Base-by-base conservation (phyloP, 2,329 filamentous ascomycete species). In the Nakataea oryzae region DNA sequence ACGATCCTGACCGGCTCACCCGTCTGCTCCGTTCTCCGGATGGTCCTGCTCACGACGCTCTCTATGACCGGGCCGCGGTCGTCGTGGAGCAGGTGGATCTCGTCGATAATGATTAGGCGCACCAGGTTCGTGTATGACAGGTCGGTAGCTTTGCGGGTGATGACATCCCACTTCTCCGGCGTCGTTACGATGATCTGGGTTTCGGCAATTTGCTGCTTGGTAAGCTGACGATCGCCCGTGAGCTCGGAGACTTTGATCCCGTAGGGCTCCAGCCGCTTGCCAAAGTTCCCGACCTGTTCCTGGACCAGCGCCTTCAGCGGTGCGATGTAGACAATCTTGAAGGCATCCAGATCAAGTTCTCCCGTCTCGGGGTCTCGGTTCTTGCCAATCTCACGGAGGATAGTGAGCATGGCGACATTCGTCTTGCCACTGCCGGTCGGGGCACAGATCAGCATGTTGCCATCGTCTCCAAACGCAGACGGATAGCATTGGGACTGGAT, bases 141-240 rank as follows among this genome's bases (percentile, higher is more conserved):
- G 72, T 99, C 96, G 1, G 93, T 97, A 8, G 93, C 93, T 75
- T 99, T 99, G 75, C 96, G 86, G 7, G 96, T 99, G 68, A 99
- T 97, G 67, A 99, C 93, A 75, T 99, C 95, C 90, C 92, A 99
- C 77, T 99, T 99, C 75, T 99, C 95, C 26, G 95, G 95, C 0
- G 95, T 99, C 0, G 95, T 99, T 63, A 99, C 93, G 68, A 99
- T 99, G 68, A 99, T 88, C 73, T 99, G 93, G 0, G 95, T 99
- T 70, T 99, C 95, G 1, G 93, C 86, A 66, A 99, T 97, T 79
- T 99, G 95, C 74, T 96, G 92, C 76, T 99, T 99, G 26, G 93
- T 99, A 72, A 99, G 88, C 76, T 97, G 95, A 61, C 95, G 90
- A 77, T 99, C 95, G 78, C 95, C 95, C 65, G 95, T 99, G 70